A percentile compares a stretch with the other conserved stretches of the same genome.
phyloP scores from a whole-genome alignment of 73 alveolate species.

The Urostyla sp. region DNA sequence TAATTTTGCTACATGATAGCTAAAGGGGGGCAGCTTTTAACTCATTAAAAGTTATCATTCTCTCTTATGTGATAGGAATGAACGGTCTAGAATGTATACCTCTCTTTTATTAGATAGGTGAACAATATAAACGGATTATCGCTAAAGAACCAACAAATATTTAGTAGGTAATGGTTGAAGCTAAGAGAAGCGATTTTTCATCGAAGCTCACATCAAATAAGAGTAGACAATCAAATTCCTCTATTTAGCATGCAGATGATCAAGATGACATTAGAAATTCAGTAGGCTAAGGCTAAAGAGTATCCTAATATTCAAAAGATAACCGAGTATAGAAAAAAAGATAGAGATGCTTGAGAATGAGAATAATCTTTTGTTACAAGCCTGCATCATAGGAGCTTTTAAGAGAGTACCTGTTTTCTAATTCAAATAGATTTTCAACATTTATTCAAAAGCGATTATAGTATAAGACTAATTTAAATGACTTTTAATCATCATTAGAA shows the following conservation, averaged over 20 bases:
- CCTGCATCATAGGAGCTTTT: constrained; percentile 19
- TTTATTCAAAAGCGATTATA: no score
- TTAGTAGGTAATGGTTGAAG: not conserved
- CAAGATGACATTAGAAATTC: not conserved
- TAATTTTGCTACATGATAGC: not conserved
- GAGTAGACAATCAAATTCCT: not conserved
- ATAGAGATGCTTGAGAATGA: not conserved
- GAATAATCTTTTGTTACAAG: not conserved
- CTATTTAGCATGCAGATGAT: not conserved
- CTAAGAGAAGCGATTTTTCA: not conserved
- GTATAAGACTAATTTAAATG: no score
- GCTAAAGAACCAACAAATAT: not conserved
- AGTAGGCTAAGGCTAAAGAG: not conserved
- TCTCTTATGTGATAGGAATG: not conserved
- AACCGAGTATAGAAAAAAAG: not conserved
- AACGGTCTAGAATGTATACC: constrained; percentile 17
- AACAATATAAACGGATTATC: constrained; percentile 2
- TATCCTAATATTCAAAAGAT: not conserved
- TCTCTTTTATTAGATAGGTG: constrained; percentile 2
- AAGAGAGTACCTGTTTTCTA: constrained; percentile 8
- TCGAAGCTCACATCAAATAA: not conserved
- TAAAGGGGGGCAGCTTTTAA: not conserved
- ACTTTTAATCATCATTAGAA: no score
- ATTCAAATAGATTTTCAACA: constrained; percentile 36
- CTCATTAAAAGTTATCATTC: not conserved